These are phyloP conservation scores for Begonia fuchsioides DNA, from an alignment of 306 rosid species.

Conservation along the genomic window DNA sequence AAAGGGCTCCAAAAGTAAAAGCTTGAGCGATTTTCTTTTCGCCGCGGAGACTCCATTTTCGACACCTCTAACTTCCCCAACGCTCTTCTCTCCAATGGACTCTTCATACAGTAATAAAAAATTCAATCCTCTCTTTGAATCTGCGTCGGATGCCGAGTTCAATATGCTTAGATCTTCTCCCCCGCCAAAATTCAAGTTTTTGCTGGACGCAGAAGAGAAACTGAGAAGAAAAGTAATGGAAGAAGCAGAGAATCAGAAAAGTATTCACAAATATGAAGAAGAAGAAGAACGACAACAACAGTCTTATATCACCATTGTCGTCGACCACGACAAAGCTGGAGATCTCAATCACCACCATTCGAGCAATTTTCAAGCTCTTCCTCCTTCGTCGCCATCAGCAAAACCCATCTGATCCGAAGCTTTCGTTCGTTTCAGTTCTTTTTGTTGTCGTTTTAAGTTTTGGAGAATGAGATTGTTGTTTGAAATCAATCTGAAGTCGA, in stretches of 20 bases:
- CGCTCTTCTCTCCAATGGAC: conserved; percentile 48
- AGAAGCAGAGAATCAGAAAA: conserved; percentile 17
- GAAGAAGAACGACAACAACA: conserved; percentile 30
- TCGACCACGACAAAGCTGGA: conserved; percentile 41
- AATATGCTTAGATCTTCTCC: conserved; percentile 73
- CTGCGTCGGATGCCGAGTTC: conserved; percentile 77
- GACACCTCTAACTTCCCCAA: conserved; percentile 78
- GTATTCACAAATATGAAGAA: conserved; percentile 4
- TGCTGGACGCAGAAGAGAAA: conserved; percentile 88
- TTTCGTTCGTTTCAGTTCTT: conserved; percentile 7
- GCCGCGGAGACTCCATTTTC: conserved; percentile 69
- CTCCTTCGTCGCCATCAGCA: conserved; percentile 47
- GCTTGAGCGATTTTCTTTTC: conserved; percentile 65
- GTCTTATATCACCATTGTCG: conserved; percentile 44
- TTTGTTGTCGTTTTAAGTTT: no score
- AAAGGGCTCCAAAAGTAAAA: conserved; percentile 49
- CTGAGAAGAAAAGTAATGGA: conserved; percentile 44
- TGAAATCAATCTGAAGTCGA: no score
- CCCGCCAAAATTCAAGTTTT: conserved; percentile 90
- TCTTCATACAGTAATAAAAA: conserved; percentile 29
- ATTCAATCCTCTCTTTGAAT: conserved; percentile 65
- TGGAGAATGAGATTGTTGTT: no score
- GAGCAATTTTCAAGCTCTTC: conserved; percentile 65
- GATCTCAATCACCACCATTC: conserved; percentile 46
- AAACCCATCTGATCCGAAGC: conserved; percentile 26